Conservation (phyloP, 2,329 filamentous ascomycete species). For the Ascochyta viciae-villosae region DNA sequence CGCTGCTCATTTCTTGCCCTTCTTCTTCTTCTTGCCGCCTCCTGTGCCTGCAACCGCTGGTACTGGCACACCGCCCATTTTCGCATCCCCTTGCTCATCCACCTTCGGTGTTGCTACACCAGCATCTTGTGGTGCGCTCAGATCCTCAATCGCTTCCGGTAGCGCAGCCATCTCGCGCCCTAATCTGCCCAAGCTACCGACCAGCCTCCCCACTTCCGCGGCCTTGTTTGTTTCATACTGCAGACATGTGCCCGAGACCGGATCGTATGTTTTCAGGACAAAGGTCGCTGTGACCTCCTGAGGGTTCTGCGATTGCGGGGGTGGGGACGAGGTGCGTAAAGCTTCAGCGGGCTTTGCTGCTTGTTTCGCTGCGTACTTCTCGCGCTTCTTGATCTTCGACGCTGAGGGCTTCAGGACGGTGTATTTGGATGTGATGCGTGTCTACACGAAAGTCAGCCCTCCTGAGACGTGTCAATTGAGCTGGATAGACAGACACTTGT, state of each 20-base stretch:
- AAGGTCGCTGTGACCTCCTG: slow-evolving; percentile 65
- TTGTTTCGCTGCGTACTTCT: slow-evolving; percentile 41
- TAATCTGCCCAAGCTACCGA: slow-evolving; percentile 77
- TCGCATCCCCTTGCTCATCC: slow-evolving; percentile 41
- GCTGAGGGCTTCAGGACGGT: slow-evolving; percentile 63
- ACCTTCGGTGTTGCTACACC: slow-evolving; percentile 42
- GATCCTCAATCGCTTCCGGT: slow-evolving; percentile 52
- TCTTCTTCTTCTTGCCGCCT: slow-evolving; percentile 59
- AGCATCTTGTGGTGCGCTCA: slow-evolving; percentile 34
- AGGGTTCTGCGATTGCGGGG: slow-evolving; percentile 34
- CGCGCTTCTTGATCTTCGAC: slow-evolving; percentile 43
- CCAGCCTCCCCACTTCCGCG: slow-evolving; percentile 83
- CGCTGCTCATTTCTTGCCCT: slow-evolving; percentile 56
- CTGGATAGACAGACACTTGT: slow-evolving; percentile 68
- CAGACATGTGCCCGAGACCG: slow-evolving; percentile 78
- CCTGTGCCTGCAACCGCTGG: slow-evolving; percentile 39
- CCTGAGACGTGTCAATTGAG: slow-evolving; percentile 15
- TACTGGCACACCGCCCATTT: slow-evolving; percentile 36
- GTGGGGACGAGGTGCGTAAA: slow-evolving; percentile 37
- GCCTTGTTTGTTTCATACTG: slow-evolving; percentile 94
- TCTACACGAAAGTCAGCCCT: slow-evolving; percentile 60
- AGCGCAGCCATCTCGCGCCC: slow-evolving; percentile 67
- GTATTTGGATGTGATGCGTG: slow-evolving; percentile 92
- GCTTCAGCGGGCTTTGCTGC: slow-evolving; percentile 34
- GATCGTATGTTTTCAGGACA: slow-evolving; percentile 88